Conservation (phyloP, 139 green algal species). For the Tetraselmis chui region DNA sequence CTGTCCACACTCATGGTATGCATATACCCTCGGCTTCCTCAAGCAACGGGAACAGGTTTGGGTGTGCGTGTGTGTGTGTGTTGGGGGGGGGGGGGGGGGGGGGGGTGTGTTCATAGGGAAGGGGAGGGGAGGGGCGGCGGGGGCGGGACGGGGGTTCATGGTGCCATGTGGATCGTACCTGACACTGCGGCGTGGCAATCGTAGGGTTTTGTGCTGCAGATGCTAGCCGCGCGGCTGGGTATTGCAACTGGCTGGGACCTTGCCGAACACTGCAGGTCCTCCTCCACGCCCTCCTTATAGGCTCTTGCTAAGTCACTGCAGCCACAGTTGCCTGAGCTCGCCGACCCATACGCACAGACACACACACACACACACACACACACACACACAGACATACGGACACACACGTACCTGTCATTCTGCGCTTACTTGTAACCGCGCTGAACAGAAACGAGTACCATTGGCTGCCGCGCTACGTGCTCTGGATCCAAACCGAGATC, state of each 20-base stretch:
- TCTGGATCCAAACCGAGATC: conserved; percentile 83
- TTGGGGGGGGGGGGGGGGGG: too few relatives aligned
- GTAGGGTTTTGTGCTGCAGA: conserved; percentile 72
- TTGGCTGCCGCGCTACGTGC: conserved; percentile 20
- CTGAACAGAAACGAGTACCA: conserved; percentile 34
- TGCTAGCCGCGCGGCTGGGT: conserved; percentile 70
- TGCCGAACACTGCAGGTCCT: conserved; percentile 70
- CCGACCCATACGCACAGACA: too few relatives aligned
- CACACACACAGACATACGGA: too few relatives aligned
- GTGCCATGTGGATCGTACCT: background rate
- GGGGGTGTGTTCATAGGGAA: background rate
- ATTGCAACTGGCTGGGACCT: conserved; percentile 74
- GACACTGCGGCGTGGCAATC: background rate
- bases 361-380: too few relatives aligned
- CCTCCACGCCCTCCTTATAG: background rate
- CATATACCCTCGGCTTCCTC: too few relatives aligned
- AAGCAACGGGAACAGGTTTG: too few relatives aligned
- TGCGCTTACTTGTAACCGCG: too few relatives aligned
- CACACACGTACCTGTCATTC: too few relatives aligned
- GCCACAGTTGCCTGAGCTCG: too few relatives aligned
- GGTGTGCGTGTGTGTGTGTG: too few relatives aligned
- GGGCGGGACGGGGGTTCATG: too few relatives aligned
- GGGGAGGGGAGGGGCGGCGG: background rate
- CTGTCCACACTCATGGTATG: conserved; percentile 63
- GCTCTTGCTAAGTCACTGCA: too few relatives aligned